Evolutionary conservation across 179 eudicot genomes (phyloP), one percentile per base, ranked within the genome.

Genomic region (Monotropa hypopitys): DNA sequence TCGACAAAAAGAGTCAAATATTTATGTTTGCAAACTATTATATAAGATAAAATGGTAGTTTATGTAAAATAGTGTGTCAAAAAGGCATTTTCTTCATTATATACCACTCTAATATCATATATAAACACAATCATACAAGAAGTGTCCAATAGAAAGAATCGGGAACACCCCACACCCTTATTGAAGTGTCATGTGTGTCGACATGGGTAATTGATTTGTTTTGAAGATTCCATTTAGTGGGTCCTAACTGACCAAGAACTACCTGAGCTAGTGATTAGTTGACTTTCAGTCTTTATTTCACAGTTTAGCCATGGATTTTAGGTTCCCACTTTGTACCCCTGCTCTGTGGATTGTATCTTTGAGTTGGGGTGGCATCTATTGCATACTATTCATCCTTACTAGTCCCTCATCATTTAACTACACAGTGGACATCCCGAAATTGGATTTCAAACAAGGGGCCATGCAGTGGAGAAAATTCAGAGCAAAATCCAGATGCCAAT

Each of bases 381-480:
- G 45, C 71, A 30, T 47, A 4, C 23, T 47, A 30, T 11, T 66
- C 49, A 35, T 51, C 51, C 51, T 77, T 38, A 49, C 42, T 11
- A 4, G 4, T 69, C 63, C 50, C 40, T 45, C 59, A 26, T 80
- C 26, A 23, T 77, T 59, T 49, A 7, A 33, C 50, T 54, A 3
- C 80, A 85, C 79, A 95, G 97, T 76, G 88, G 79, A 82, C 83
- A 73, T 72, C 84, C 47, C 40, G 82, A 65, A 84, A 84, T 61
- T 86, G 75, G 57, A 72, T 75, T 33, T 72, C 86, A 33, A 88
- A 79, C 78, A 84, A 86, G 67, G 90, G 87, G 66, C 78, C 82
- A 45, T 63, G n/a, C 75, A 83, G 74, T 0, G 88, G 77, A 67
- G 92, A 90, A 53, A 88, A 87, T 72, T 68, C 88, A 21, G 89